Conservation (phyloP, 2,329 filamentous ascomycete species). For the Fusarium sp. region DNA sequence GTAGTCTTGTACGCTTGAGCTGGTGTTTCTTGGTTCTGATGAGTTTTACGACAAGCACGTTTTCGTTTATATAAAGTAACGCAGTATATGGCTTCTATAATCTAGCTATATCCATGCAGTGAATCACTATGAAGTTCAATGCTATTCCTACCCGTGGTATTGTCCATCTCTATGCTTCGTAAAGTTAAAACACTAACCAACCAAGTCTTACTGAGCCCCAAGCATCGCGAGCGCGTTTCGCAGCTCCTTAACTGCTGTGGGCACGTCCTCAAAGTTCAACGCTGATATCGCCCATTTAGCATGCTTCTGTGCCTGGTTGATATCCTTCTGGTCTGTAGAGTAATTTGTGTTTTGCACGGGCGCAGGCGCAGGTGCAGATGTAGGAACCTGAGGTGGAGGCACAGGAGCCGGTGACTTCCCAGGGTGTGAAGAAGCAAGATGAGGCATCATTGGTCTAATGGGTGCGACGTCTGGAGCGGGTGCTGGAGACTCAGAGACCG, state of each 20-base stretch:
- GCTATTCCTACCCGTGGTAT: constrained; percentile 34
- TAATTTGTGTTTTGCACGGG: constrained; percentile 22
- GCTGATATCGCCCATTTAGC: constrained; percentile 97
- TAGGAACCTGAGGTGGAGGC: constrained; percentile 23
- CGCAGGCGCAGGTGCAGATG: constrained; percentile 20
- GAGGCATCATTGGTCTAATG: constrained; percentile 32
- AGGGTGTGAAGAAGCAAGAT: constrained; percentile 37
- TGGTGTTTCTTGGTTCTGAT: constrained; percentile 19
- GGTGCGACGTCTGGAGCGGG: background rate
- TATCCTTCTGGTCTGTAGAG: constrained; percentile 63
- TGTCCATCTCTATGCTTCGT: constrained; percentile 27
- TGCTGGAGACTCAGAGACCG: background rate
- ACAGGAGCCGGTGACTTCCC: constrained; percentile 22
- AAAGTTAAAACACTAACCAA: background rate
- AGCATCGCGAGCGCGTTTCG: constrained; percentile 78
- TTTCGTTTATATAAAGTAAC: constrained; percentile 19
- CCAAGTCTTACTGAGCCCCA: constrained; percentile 63
- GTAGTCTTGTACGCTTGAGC: constrained; percentile 7
- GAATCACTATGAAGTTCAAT: constrained; percentile 20
- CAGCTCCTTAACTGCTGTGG: constrained; percentile 88
- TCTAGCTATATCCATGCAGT: constrained; percentile 27
- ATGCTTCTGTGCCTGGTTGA: constrained; percentile 90
- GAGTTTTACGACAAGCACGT: constrained; percentile 38
- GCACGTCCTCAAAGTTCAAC: constrained; percentile 94
- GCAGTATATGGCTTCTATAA: constrained; percentile 23